Conservation (phyloP, 2,329 filamentous ascomycete species). For the Trichoderma sp. region DNA sequence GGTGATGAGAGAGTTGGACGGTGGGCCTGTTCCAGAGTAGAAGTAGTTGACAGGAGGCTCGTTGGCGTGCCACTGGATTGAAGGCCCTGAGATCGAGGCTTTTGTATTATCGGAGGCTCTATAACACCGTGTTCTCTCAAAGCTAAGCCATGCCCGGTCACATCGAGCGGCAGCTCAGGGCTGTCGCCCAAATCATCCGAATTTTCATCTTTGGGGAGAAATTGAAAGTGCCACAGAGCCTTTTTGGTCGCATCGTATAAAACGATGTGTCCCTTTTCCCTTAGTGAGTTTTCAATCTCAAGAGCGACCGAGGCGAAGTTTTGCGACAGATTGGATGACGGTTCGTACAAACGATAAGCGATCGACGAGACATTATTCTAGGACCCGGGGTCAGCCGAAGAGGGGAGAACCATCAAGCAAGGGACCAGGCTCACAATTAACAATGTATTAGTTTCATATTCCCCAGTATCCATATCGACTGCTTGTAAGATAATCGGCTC, state of each 20-base stretch:
- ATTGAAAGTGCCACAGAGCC: constrained; percentile 55
- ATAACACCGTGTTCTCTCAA: constrained; percentile 50
- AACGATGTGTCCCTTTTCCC: constrained; percentile 53
- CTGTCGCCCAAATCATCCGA: constrained; percentile 25
- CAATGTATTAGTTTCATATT: constrained; percentile 62
- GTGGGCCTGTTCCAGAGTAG: constrained; percentile 39
- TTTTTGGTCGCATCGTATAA: constrained; percentile 51
- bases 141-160: constrained; percentile 44
- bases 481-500: constrained; percentile 31
- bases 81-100: constrained; percentile 40
- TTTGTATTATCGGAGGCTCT: constrained; percentile 50
- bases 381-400: constrained; percentile 22
- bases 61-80: constrained; percentile 46
- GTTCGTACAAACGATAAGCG: constrained; percentile 55
- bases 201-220: constrained; percentile 43
- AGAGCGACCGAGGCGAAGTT: constrained; percentile 47
- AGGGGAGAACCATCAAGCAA: background rate
- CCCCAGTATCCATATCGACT: constrained; percentile 61
- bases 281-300: constrained; percentile 51
- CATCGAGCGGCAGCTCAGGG: constrained; percentile 43
- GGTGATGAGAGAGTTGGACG: constrained; percentile 25
- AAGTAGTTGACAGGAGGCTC: constrained; percentile 45
- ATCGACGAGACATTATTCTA: constrained; percentile 59
- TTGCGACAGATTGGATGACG: constrained; percentile 42
- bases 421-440: constrained; percentile 48